phyloP scores from a whole-genome alignment of 495 filamentous ascomycete genomes.

The Podospora anserina region DNA sequence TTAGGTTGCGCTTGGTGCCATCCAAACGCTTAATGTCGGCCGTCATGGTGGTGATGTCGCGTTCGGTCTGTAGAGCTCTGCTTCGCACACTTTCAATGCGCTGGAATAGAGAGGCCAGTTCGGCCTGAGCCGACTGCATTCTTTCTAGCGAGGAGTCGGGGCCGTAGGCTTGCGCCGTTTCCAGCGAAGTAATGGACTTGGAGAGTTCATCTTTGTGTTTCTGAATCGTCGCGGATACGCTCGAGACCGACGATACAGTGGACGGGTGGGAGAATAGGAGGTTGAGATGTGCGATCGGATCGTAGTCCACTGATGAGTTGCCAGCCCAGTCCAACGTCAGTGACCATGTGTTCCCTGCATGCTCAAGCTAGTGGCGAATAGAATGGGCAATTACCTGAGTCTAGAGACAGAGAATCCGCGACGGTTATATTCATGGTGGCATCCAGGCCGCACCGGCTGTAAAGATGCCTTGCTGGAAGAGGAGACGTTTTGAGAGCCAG shows the following conservation, averaged over 20 bases:
- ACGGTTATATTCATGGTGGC: constrained; percentile 46
- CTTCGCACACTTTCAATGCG: constrained; percentile 94
- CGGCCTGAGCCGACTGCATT: constrained; percentile 84
- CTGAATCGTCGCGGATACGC: constrained; percentile 67
- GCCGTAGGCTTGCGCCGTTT: constrained; percentile 76
- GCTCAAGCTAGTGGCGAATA: neutral
- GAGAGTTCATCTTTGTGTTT: constrained; percentile 82
- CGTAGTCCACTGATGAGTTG: constrained; percentile 70
- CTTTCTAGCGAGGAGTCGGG: constrained; percentile 84
- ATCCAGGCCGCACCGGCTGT: neutral
- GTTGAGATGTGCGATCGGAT: constrained; percentile 92
- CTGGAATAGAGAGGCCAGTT: constrained; percentile 84
- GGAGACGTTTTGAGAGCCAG: neutral
- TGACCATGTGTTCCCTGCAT: neutral
- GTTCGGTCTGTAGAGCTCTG: constrained; percentile 86
- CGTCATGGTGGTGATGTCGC: constrained; percentile 97
- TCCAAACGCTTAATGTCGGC: constrained; percentile 98
- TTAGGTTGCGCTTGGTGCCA: constrained; percentile 93
- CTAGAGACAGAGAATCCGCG: constrained; percentile 43
- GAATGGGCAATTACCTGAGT: constrained; percentile 43
- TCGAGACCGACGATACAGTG: constrained; percentile 72
- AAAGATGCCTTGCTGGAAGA: neutral
- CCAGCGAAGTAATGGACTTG: constrained; percentile 69
- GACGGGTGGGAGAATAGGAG: constrained; percentile 88
- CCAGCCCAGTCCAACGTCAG: neutral